Base-by-base conservation (phyloP, 1,284 basidiomycete species). In the Tranzscheliella williamsii region DNA sequence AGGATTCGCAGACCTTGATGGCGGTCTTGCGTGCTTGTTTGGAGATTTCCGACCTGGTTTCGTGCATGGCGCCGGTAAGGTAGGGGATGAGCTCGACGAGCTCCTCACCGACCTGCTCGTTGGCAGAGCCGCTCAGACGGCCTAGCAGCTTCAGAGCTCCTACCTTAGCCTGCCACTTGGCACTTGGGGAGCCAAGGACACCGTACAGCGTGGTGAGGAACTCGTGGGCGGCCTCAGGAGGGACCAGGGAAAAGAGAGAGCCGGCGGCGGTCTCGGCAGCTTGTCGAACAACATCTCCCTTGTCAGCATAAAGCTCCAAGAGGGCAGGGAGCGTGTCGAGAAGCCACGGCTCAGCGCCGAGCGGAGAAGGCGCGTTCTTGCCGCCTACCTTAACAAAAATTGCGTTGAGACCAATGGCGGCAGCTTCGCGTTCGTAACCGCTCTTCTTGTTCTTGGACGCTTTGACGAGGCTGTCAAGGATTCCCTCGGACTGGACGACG, bases 121-220 rank as follows among this genome's bases (percentile, higher is more conserved):
- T 85, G 16, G 89, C 85, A 11, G 84, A 82, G 33, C 82, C 81
- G 67, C 81, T 81, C 38, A 89, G 87, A 60, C 91, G 86, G 38
- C 80, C 81, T 34, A 80, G 61, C 15, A 79, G 62, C 76, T 97
- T 93, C 41, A 97, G 81, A 1, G 87, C 90, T n/a, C 90, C 91
- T 13, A 94, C 88, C 82, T 98, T 97, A 56, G 88, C 87, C 70
- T 88, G 85, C 94, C 94, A 98, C 80, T 96, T 96, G 43, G 89
- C 90, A 43, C 72, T 72, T 42, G 74, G 66, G 42, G 84, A 84
- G 42, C 90, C 87, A 24, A 97, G 79, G 46, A 89, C 84, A 27
- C 81, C 81, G 76, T 88, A 87, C 23, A 97, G 83, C 4, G 81
- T 79, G 38, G 84, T 83, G 75, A 94, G 88, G 15, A 91, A 84